Evolutionary conservation across 495 filamentous ascomycete species (phyloP), one percentile per base, ranked within the genome.

Genomic region (Pseudomonodictys pantanalensis): DNA sequence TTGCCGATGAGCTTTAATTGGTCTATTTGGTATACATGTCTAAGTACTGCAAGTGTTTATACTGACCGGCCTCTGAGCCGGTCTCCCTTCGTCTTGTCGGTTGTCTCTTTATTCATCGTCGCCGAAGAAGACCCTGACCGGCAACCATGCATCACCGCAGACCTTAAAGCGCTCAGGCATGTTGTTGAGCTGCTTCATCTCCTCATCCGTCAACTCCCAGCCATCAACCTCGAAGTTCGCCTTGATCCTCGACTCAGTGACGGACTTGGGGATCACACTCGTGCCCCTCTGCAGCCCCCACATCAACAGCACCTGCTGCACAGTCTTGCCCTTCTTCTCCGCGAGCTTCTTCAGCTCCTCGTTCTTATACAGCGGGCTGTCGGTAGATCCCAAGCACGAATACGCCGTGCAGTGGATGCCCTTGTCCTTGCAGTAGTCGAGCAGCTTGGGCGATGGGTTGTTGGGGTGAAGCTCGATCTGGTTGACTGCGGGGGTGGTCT

Each of bases 121-220:
- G 9, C 89, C 90, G 72, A 90, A 90, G 81, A 93, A 93, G 7
- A 92, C 87, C 81, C 87, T 88, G 28, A 90, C 66, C 15, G 73
- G 73, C 39, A 75, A 64, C 73, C 73, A 75, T 1, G 49, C 62
- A 65, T 75, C 71, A n/a, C 66, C 64, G 56, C 73, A 75, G 28
- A 75, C 73, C 64, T 74, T 75, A 68, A 75, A 75, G 33, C 73
- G 67, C n/a, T 72, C 71, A 6, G 63, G 62, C 42, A 75, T 52
- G 12, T 47, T 56, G 38, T 54, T 62, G 24, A 75, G 56, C 62
- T 69, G 20, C 57, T 67, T 66, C 56, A 74, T 65, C 66, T 75
- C 73, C 39, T 71, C 72, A n/a, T 67, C 68, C 1, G 66, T 66
- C 46, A 75, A 57, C 23, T 60, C 60, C 70, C 66, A 70, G 15